Conservation (phyloP, 129 eudicot genomes). For the Erigeron canadensis region DNA sequence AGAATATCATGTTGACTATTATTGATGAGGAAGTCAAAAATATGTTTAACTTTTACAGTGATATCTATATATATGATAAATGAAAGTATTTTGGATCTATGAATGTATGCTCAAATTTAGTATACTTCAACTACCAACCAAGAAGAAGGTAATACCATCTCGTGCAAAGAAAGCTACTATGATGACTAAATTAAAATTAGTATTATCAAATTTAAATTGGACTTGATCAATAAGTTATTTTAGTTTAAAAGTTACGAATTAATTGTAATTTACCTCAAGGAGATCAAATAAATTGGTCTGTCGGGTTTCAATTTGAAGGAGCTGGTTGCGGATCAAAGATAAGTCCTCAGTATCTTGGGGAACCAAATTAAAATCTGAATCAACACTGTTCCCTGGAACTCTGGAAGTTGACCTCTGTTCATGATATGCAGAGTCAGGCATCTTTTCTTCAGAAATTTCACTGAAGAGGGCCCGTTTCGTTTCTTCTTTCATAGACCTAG, state of each 20-base stretch:
- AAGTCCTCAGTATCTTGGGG: conserved; percentile 67
- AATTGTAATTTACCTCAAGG: conserved; percentile 65
- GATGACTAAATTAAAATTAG: background rate
- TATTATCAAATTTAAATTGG: conserved; percentile 1
- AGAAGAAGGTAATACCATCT: background rate
- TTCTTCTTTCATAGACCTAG: conserved; percentile 31
- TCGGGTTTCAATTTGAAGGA: conserved; percentile 73
- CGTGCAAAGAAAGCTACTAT: background rate
- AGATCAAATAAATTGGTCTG: conserved; percentile 72
- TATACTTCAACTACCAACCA: conserved; percentile 9
- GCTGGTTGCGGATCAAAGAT: conserved; percentile 80
- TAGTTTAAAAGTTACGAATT: background rate
- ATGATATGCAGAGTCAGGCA: conserved; percentile 28
- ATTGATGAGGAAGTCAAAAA: conserved; percentile 2
- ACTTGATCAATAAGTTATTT: background rate
- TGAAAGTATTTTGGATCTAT: background rate
- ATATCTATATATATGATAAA: background rate
- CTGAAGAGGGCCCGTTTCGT: conserved; percentile 48
- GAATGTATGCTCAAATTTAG: background rate
- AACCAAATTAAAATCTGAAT: conserved; percentile 28
- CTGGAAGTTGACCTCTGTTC: conserved; percentile 44
- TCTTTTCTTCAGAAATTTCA: conserved; percentile 43
- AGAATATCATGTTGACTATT: conserved; percentile 8
- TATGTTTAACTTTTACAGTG: background rate
- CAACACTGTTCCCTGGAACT: conserved; percentile 39